phyloP scores from a whole-genome alignment of 176 grass and related monocot genomes.

The Cocos nucifera region DNA sequence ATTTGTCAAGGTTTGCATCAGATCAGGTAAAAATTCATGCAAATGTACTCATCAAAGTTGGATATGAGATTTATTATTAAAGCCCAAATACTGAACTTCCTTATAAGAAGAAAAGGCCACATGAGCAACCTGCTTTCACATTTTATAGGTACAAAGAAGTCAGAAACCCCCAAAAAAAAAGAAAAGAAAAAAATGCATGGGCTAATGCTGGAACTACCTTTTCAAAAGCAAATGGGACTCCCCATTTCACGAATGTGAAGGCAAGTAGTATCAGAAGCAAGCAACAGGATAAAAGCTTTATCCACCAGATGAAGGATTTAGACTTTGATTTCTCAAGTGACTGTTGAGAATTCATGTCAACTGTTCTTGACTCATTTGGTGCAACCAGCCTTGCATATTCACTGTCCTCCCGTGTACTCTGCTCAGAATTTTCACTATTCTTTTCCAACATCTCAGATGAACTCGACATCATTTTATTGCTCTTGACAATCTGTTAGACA shows the following conservation, averaged over 20 bases:
- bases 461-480: slow-evolving; percentile 9
- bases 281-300: slow-evolving; percentile 30
- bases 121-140: no score
- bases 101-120: no score
- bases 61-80: no score
- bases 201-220: slow-evolving; percentile 38
- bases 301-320: slow-evolving; percentile 35
- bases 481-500: slow-evolving; percentile 4
- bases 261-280: slow-evolving; percentile 26
- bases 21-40: no score
- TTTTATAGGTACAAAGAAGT: neutral
- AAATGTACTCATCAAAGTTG: no score
- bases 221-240: slow-evolving; percentile 70
- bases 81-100: no score
- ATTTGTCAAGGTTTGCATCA: no score
- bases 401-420: slow-evolving; percentile 21
- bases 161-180: neutral
- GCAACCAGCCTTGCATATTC: slow-evolving; percentile 24
- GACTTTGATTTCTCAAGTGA: slow-evolving; percentile 13
- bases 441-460: slow-evolving; percentile 23
- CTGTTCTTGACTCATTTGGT: slow-evolving; percentile 6
- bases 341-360: slow-evolving; percentile 9
- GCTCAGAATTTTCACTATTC: slow-evolving; percentile 23
- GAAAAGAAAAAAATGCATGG: neutral
- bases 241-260: slow-evolving; percentile 61